Percentiles rank a stretch among this genome's conserved stretches.
Conservation (phyloP, 1,139 yeast genomes). For the Protomyces gravidus region DNA sequence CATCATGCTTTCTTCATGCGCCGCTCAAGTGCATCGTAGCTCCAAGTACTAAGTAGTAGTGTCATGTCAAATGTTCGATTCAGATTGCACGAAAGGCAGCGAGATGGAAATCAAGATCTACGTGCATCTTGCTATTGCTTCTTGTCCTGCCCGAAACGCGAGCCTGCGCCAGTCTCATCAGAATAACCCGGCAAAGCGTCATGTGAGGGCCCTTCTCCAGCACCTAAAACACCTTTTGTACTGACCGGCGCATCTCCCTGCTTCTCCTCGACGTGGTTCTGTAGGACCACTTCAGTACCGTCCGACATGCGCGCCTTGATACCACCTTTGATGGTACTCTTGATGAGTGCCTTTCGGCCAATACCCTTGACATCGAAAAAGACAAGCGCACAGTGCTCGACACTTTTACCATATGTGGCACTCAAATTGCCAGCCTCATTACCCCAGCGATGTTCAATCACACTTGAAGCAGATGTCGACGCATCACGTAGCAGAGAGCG, state of each 20-base stretch:
- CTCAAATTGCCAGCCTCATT: constrained; percentile 24
- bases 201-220: background rate
- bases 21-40: too few relatives aligned
- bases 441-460: constrained; percentile 26
- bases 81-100: too few relatives aligned
- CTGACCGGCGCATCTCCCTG: background rate
- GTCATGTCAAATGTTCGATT: too few relatives aligned
- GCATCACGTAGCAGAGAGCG: constrained; percentile 21
- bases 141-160: background rate
- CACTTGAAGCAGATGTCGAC: constrained; percentile 8
- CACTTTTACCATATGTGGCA: constrained; percentile 11
- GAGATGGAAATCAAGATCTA: too few relatives aligned
- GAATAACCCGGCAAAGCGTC: background rate
- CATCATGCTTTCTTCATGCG: too few relatives aligned
- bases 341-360: constrained; percentile 24
- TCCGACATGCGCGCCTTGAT: constrained; percentile 26
- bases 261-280: constrained; percentile 2
- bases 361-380: constrained; percentile 28
- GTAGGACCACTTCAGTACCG: constrained; percentile 21
- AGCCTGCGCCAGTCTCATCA: background rate
- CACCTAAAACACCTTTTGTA: background rate
- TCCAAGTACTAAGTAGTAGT: too few relatives aligned
- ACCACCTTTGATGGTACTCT: constrained; percentile 16
- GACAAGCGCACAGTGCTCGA: constrained; percentile 26
- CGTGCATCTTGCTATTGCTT: too few relatives aligned